These are phyloP conservation scores for Crucibulum laeve DNA, from an alignment of 768 basidiomycete species.

Conservation along the genomic window DNA sequence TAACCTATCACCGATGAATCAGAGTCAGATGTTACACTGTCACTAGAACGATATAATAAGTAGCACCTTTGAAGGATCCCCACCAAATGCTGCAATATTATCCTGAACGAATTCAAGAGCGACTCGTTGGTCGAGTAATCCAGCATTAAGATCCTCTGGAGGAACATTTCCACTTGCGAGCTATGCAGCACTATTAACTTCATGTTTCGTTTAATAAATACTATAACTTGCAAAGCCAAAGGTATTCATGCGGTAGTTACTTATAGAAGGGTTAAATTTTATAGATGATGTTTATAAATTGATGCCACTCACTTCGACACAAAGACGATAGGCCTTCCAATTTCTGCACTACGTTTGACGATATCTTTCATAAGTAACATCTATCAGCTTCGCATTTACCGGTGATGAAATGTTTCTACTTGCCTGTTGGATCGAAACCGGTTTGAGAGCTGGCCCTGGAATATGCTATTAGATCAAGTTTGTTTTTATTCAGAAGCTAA, in stretches of 20 bases:
- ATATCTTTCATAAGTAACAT: constrained; percentile 29
- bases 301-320: constrained; percentile 36
- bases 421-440: constrained; percentile 1
- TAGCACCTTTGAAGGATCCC: constrained; percentile 47
- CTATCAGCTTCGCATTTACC: not conserved
- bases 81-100: constrained; percentile 65
- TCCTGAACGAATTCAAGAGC: constrained; percentile 59
- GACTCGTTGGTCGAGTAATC: constrained; percentile 54
- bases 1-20: constrained; percentile 31
- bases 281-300: constrained; percentile 5
- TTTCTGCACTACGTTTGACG: constrained; percentile 40
- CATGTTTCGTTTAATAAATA: not conserved
- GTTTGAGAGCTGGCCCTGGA: not conserved
- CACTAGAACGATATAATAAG: too few relatives aligned
- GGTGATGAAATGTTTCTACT: not conserved
- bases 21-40: not conserved
- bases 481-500: not conserved
- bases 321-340: constrained; percentile 48
- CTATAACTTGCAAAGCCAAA: constrained; percentile 46
- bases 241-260: constrained; percentile 55
- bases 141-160: constrained; percentile 51
- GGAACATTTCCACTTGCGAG: constrained; percentile 42
- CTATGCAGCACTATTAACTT: constrained; percentile 16
- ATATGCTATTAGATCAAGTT: not conserved
- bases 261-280: constrained; percentile 10